These are phyloP conservation scores for Anthoceros angustus DNA, from an alignment of 225 moss, liverwort and hornwort species.

Conservation along the genomic window DNA sequence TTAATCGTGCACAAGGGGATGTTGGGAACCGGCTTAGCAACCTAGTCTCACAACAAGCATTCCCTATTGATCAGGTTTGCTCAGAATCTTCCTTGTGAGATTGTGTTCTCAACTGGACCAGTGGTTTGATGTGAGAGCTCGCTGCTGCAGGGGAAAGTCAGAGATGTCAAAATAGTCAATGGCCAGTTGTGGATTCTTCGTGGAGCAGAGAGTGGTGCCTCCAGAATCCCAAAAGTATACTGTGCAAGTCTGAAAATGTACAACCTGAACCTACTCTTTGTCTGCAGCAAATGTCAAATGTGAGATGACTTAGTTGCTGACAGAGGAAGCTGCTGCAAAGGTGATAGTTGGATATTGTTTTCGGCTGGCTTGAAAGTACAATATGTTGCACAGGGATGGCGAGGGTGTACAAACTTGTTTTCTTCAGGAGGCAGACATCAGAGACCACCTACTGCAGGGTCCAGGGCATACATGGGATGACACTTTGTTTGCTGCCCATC, in stretches of 20 bases:
- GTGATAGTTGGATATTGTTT: background rate
- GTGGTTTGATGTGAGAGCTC: conserved; percentile 19
- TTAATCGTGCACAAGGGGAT: conserved; percentile 52
- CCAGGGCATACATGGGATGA: conserved; percentile 65
- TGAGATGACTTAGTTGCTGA: background rate
- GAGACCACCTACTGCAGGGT: conserved; percentile 67
- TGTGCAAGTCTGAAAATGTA: background rate
- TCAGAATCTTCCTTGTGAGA: background rate
- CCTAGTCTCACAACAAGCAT: conserved; percentile 33
- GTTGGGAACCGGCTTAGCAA: conserved; percentile 51
- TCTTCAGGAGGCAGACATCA: conserved; percentile 47
- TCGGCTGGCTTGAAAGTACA: background rate
- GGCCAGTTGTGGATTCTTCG: background rate
- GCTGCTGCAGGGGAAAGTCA: background rate
- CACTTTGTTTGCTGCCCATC: conserved; percentile 67
- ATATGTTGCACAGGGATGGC: conserved; percentile 16
- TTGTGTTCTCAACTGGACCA: background rate
- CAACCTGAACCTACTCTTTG: background rate
- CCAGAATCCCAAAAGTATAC: background rate
- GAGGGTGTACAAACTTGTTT: conserved; percentile 37
- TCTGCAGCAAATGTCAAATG: background rate
- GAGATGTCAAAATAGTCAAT: background rate
- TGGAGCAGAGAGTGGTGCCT: background rate
- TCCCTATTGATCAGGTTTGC: conserved; percentile 45
- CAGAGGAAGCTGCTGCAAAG: background rate